Evolutionary conservation across 257 asterid species (phyloP), one percentile per base, ranked within the genome.

Genomic region (Gynochthodes officinalis): DNA sequence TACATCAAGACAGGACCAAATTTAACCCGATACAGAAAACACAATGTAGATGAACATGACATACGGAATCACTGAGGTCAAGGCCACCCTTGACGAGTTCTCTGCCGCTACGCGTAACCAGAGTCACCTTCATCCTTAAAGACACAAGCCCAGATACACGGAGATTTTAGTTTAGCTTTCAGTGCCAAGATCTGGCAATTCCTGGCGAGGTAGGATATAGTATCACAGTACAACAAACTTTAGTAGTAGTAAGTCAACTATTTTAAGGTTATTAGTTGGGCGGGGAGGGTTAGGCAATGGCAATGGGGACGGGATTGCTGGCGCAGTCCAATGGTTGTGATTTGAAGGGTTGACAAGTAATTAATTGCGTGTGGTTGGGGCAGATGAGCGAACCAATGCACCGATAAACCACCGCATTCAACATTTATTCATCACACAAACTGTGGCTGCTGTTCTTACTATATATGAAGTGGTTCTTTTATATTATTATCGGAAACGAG

Each of bases 41-140:
- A 19, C 18, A 19, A 33, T 5, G 39, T 40, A 7, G 13, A 50
- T 19, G 62, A 43, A 73, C 52, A 69, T 46, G 62, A 66, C 91
- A 55, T 81, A 90, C 97, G 3, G 96, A 88, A 83, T 86, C 93
- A 61, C 25, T 23, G 76, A 93, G 91, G 71, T 89, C 90, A 59
- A 93, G 79, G 82, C 96, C 97, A 19, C 91, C 97, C 84, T 84
- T 88, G 62, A 91, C 49, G 85, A 93, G 89, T 67, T 93, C 97
- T 73, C 88, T 87, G 80, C 96, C 96, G 86, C 96, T 91, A 52
- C 98, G 94, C 37, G 95, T 88, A 23, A 81, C 86, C 49, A 93
- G 91, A 7, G 74, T 28, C 48, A 93, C 94, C 90, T 88, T 93
- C 98, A 93, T 93, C 71, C 67, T 79, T 64, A 66, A 46, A 4